Evolutionary conservation across 2,329 filamentous ascomycete genomes (phyloP), one percentile per base, ranked within the genome.

Genomic region (Macroventuria anomochaeta): DNA sequence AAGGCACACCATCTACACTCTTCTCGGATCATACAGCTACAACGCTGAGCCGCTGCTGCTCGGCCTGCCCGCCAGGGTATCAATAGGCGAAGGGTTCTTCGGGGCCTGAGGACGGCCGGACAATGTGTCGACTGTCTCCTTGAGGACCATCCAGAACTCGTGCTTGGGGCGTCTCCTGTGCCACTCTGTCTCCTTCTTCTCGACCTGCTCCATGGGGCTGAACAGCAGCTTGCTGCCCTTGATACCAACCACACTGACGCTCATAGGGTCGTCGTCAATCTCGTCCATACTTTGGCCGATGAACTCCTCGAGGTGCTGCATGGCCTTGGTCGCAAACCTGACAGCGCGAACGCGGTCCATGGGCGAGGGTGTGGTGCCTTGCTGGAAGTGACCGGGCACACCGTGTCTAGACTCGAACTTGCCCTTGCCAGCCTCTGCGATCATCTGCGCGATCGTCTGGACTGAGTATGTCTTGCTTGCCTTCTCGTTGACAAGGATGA

Each of bases 401-500:
- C 91, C 93, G 72, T 95, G 89, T 56, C 93, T 88, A 38, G 90
- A 90, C 76, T 99, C 95, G 71, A 99, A 99, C 13, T 92, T 87
- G 61, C 92, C 92, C 65, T 90, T 88, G 7, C 92, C 90, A 75
- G 97, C 95, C 64, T 96, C 92, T 53, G 90, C 90, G 77, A 99
- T 96, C 77, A 97, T 97, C 71, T 93, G 89, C 28, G 93, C 93
- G 68, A 99, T 93, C 53, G 97, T 85, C 75, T 96, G 92, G 15
- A 95, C 96, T 42, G 84, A 90, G 81, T 97, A 97, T 13, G 93
- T 93, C 67, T 72, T 87, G 68, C 90, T 96, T 6, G 95, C 90
- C 76, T 92, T 93, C 76, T 99, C 95, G 76, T 97, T 97, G 73
- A 96, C 87, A n/a, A 99, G 85, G 60, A 99, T 96, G 57, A 97